Evolutionary conservation across 208 protist species (phyloP).

Genomic region (Trypanosoma theileri): DNA sequence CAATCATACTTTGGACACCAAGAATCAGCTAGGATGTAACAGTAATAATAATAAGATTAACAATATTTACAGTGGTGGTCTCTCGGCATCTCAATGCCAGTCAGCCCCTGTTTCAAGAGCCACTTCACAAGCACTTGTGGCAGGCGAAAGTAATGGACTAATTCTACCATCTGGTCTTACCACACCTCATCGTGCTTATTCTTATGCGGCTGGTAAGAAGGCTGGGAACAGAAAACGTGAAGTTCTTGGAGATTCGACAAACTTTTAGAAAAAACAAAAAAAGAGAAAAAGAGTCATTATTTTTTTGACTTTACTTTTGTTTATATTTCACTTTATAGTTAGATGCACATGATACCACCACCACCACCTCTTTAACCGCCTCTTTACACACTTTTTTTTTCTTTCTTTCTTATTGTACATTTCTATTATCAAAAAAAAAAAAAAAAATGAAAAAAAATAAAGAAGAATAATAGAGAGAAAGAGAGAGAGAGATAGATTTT

Average conservation of each 20-base stretch:
- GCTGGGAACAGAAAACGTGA: conserved; percentile 49
- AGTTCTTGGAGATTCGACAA: conserved; percentile 71
- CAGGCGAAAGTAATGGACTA: background rate
- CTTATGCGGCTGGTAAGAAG: conserved; percentile 50
- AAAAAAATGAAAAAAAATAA: background rate
- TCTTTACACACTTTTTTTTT: background rate
- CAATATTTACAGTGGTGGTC: no score
- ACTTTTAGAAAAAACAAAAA: conserved; percentile 33
- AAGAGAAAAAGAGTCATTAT: background rate
- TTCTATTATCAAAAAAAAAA: conserved; percentile 1
- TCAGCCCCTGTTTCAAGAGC: conserved; percentile 62
- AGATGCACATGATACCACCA: background rate
- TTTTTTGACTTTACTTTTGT: background rate
- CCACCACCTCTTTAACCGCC: background rate
- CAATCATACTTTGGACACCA: background rate
- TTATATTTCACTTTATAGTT: background rate
- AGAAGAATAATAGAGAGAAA: background rate
- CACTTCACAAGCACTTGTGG: conserved; percentile 49
- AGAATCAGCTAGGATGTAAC: background rate
- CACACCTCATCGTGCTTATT: conserved; percentile 53
- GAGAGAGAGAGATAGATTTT: no score
- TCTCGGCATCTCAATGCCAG: conserved; percentile 4
- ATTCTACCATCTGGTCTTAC: conserved; percentile 22
- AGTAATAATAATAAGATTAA: background rate
- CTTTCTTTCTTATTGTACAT: background rate